These are phyloP conservation scores for Cystobasidium sp. DNA, from an alignment of 1,284 basidiomycete genomes.

Conservation along the genomic window DNA sequence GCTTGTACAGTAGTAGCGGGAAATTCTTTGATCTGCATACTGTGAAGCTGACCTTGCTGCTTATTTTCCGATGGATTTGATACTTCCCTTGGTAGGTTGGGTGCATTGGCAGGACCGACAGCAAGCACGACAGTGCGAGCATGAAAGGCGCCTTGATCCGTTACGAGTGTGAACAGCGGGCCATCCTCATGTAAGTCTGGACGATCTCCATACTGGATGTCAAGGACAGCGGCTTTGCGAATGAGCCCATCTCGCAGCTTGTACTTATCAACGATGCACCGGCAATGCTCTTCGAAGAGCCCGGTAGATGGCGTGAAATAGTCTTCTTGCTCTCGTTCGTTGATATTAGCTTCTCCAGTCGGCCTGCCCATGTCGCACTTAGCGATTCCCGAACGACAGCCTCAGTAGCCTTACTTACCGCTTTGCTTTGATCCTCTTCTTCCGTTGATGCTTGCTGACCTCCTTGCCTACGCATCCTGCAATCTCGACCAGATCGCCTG, in stretches of 20 bases:
- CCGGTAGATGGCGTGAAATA: slow-evolving; percentile 54
- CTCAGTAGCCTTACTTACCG: slow-evolving; percentile 27
- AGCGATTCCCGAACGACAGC: not conserved
- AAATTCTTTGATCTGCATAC: slow-evolving; percentile 46
- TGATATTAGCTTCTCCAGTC: slow-evolving; percentile 50
- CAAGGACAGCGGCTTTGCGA: slow-evolving; percentile 42
- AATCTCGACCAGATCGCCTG: slow-evolving; percentile 55
- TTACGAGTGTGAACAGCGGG: slow-evolving; percentile 25
- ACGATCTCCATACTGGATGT: slow-evolving; percentile 38
- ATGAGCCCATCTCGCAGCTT: slow-evolving; percentile 44
- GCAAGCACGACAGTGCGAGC: slow-evolving; percentile 53
- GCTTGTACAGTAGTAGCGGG: slow-evolving; percentile 34
- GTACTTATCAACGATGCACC: slow-evolving; percentile 51
- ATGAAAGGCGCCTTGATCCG: slow-evolving; percentile 39
- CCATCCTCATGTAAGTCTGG: slow-evolving; percentile 34
- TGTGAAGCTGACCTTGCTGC: slow-evolving; percentile 51
- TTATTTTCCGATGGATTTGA: not conserved
- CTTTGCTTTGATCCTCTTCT: slow-evolving; percentile 48
- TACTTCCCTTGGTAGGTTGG: slow-evolving; percentile 51
- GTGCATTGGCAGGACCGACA: slow-evolving; percentile 54
- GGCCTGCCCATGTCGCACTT: slow-evolving; percentile 14
- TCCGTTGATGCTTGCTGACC: slow-evolving; percentile 56
- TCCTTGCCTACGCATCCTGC: slow-evolving; percentile 57
- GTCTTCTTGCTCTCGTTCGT: slow-evolving; percentile 57
- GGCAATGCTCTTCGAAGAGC: slow-evolving; percentile 54